Evolutionary conservation across 305 asterid genomes (phyloP).

Genomic region (Fraxinus paxiana): DNA sequence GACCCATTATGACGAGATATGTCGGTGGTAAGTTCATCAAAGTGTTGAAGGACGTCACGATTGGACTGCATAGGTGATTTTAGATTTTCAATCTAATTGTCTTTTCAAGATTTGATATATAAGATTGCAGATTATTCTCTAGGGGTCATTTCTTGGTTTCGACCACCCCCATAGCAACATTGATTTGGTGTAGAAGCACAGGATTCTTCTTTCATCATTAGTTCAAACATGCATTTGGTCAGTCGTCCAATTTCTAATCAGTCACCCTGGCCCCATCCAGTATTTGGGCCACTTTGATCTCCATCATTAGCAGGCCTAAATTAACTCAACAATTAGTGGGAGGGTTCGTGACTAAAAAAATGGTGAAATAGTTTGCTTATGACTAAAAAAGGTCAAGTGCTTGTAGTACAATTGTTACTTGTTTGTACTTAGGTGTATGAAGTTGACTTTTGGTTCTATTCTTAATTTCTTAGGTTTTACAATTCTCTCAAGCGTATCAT

Average conservation of each 20-base stretch:
- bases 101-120: not conserved
- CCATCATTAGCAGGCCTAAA: not conserved
- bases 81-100: not conserved
- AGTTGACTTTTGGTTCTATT: slow-evolving; percentile 23
- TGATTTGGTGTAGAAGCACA: not conserved
- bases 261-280: not conserved
- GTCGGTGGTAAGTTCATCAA: not conserved
- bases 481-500: slow-evolving; percentile 69
- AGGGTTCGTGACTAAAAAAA: not conserved
- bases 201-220: not conserved
- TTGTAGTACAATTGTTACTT: not conserved
- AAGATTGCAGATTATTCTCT: not conserved
- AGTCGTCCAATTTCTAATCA: not conserved
- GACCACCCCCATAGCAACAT: not conserved
- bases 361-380: slow-evolving; percentile 12
- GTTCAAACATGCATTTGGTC: not conserved
- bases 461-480: slow-evolving; percentile 44
- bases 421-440: slow-evolving; percentile 5
- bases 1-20: not conserved
- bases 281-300: not conserved
- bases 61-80: not conserved
- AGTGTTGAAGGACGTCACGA: not conserved
- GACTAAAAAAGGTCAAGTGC: not conserved
- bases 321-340: not conserved
- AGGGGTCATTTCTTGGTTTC: not conserved